Evolutionary conservation across 2,329 filamentous ascomycete genomes (phyloP).

Genomic region (Acarospora socialis): DNA sequence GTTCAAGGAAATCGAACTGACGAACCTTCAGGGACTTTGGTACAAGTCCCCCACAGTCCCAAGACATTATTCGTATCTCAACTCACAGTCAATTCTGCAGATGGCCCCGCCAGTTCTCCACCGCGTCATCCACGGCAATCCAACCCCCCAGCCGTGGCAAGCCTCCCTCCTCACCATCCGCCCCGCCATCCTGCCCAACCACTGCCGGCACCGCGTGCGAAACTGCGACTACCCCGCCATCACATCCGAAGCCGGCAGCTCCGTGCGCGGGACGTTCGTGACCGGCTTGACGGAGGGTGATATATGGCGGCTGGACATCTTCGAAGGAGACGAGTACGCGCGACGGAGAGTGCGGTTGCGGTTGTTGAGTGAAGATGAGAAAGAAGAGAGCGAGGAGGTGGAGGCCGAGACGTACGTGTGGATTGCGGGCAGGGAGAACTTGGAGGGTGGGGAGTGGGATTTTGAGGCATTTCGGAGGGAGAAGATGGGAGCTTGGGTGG

Average conservation of each 20-base stretch:
- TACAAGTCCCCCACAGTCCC: conserved; percentile 1
- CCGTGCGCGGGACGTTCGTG: conserved; percentile 62
- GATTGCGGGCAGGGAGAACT: conserved; percentile 26
- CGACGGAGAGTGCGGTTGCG: conserved; percentile 35
- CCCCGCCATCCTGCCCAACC: conserved; percentile 61
- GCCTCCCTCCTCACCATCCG: conserved; percentile 45
- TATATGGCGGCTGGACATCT: conserved; percentile 59
- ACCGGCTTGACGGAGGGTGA: conserved; percentile 67
- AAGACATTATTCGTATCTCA: too few relatives aligned
- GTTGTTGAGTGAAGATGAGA: conserved; percentile 21
- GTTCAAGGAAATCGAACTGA: conserved; percentile 1
- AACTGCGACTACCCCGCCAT: conserved; percentile 71
- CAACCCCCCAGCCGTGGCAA: conserved; percentile 36
- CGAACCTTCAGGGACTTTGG: conserved; percentile 9
- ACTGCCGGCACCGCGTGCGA: conserved; percentile 56
- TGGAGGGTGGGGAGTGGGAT: conserved; percentile 76
- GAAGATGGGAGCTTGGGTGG: conserved; percentile 51
- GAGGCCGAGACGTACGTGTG: conserved; percentile 54
- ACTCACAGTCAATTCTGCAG: conserved; percentile 4
- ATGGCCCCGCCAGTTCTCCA: conserved; percentile 84
- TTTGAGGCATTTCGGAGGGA: conserved; percentile 68
- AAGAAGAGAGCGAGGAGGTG: conserved; percentile 31
- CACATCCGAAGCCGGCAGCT: conserved; percentile 27
- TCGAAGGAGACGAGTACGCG: conserved; percentile 66
- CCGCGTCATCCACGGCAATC: conserved; percentile 60